Percentiles rank a stretch among this genome's conserved stretches.
phyloP scores from a whole-genome alignment of 306 rosid species.

The barrel medic (Medicago truncatula) region DNA sequence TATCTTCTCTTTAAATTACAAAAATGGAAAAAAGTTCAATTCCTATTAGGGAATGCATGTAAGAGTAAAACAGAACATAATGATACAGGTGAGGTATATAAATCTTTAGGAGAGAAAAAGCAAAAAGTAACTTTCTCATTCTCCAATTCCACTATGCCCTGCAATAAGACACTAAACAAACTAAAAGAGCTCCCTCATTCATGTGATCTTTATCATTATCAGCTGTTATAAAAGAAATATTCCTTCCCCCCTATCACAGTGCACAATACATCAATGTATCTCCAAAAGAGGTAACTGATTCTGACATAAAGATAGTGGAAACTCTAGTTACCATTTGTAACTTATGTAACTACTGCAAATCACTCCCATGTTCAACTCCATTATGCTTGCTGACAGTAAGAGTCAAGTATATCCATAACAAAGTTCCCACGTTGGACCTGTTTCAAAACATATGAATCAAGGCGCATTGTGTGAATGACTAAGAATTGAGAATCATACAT shows the following conservation, averaged over 20 bases:
- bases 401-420: slow-evolving; percentile 80
- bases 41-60: slow-evolving; percentile 33
- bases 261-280: background rate
- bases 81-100: slow-evolving; percentile 32
- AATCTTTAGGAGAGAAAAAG: slow-evolving; percentile 38
- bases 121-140: slow-evolving; percentile 41
- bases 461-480: background rate
- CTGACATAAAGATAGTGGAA: slow-evolving; percentile 42
- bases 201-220: background rate
- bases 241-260: background rate
- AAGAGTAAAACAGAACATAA: slow-evolving; percentile 36
- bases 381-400: slow-evolving; percentile 65
- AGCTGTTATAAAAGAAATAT: background rate
- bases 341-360: slow-evolving; percentile 52
- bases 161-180: background rate
- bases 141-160: slow-evolving; percentile 23
- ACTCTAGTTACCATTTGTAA: slow-evolving; percentile 7
- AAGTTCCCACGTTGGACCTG: slow-evolving; percentile 88
- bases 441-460: slow-evolving; percentile 11
- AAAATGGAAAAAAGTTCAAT: slow-evolving; percentile 44
- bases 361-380: slow-evolving; percentile 53
- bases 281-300: slow-evolving; percentile 39
- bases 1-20: slow-evolving; percentile 51
- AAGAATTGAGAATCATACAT: slow-evolving; percentile 57
- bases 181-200: background rate